phyloP scores from a whole-genome alignment of 768 basidiomycete genomes.

The Cantharellus cinnabarinus region DNA sequence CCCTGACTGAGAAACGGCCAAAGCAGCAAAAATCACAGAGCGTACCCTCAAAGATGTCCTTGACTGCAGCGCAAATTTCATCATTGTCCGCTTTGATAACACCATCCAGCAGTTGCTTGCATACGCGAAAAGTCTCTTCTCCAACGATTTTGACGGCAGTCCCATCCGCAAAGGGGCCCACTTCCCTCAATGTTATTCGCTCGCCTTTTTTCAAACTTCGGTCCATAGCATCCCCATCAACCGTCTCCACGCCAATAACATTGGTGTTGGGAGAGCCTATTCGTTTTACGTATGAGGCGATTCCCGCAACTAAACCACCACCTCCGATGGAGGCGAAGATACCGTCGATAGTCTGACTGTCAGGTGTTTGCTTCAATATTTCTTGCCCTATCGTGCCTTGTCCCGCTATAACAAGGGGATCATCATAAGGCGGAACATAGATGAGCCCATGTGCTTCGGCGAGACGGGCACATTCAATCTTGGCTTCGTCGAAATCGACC shows the following conservation, averaged over 20 bases:
- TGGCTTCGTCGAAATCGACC: constrained; percentile 86
- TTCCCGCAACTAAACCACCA: constrained; percentile 81
- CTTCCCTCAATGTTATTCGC: constrained; percentile 65
- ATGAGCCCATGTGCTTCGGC: constrained; percentile 53
- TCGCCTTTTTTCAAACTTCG: constrained; percentile 62
- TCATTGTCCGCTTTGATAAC: constrained; percentile 80
- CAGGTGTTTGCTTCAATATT: constrained; percentile 72
- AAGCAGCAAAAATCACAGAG: background rate
- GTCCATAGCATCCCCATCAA: constrained; percentile 89
- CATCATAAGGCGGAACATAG: constrained; percentile 94
- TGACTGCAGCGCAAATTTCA: constrained; percentile 95
- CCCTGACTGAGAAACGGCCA: background rate
- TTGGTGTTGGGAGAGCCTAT: constrained; percentile 69
- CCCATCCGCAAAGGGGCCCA: constrained; percentile 93
- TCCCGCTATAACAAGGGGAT: constrained; percentile 90
- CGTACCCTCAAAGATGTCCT: constrained; percentile 93
- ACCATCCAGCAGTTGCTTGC: constrained; percentile 62
- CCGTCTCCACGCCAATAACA: constrained; percentile 80
- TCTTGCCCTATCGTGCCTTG: constrained; percentile 94
- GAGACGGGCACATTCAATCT: constrained; percentile 78
- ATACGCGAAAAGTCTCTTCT: constrained; percentile 84
- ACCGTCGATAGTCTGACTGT: constrained; percentile 40
- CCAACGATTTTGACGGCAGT: constrained; percentile 94
- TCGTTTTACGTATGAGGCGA: constrained; percentile 78
- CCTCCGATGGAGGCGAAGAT: constrained; percentile 89